These are phyloP conservation scores for Geosmithia putterillii DNA, from an alignment of 2,329 filamentous ascomycete species.

Conservation along the genomic window DNA sequence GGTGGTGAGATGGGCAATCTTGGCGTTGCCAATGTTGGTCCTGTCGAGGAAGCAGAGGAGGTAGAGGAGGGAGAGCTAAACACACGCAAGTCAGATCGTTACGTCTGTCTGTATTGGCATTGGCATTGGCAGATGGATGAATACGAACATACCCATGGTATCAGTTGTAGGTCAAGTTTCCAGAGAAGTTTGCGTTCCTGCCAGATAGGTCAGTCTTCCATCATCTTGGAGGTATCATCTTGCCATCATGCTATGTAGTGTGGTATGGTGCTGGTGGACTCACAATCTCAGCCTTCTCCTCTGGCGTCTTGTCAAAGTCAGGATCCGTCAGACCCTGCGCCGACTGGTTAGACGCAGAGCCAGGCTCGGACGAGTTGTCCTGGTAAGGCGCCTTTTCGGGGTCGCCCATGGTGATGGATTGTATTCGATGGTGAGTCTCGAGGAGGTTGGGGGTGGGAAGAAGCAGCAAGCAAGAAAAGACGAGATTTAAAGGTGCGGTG, in stretches of 20 bases:
- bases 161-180: constrained; percentile 48
- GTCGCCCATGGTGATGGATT: constrained; percentile 16
- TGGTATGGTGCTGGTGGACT: constrained; percentile 11
- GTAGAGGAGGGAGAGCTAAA: constrained; percentile 56
- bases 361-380: constrained; percentile 14
- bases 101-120: background rate
- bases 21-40: constrained; percentile 10
- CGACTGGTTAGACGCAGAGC: constrained; percentile 8
- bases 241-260: background rate
- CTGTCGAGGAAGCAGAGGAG: constrained; percentile 39
- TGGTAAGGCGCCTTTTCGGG: constrained; percentile 13
- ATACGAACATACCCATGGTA: constrained; percentile 38
- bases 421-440: background rate
- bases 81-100: background rate
- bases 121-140: background rate
- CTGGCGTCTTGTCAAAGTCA: constrained; percentile 51
- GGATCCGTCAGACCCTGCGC: constrained; percentile 16
- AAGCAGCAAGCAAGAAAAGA: too few species aligned
- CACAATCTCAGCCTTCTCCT: constrained; percentile 50
- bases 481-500: too few species aligned
- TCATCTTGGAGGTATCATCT: too few species aligned
- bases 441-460: too few species aligned
- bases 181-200: constrained; percentile 51
- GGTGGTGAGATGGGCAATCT: constrained; percentile 14
- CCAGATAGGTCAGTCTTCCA: background rate